Base-by-base conservation (phyloP, 805 yeast genomes). In the Saturnispora mendoncae region DNA sequence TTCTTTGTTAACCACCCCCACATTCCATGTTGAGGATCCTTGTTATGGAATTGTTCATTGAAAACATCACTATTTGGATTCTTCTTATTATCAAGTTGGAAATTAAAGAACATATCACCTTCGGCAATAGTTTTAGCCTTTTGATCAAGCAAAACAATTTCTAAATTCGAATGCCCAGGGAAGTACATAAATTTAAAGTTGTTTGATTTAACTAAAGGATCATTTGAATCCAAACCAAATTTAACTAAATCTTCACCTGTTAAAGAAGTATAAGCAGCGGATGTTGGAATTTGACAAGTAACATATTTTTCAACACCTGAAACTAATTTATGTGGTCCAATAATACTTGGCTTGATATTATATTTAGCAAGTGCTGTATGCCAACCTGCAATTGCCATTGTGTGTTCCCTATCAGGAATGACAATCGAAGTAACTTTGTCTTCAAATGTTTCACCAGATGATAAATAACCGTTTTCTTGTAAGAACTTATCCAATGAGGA, bases 371-470 rank as follows among this genome's bases (percentile, higher is more conserved):
- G 26, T 6, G 43, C 43, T 9, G 19, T 15, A 12, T 28, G 12
- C 43, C 43, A 40, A 14, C 35, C 38, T 24, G 18, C 21, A n/a
- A 40, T 19, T n/a, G 44, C 44, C 74, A 80, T 60, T 1, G 82
- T 76, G 52, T 80, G 87, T 47, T 76, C 82, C 25, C 48, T 52
- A 51, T 80, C 84, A 2, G 86, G 85, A 36, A 80, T 66, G 32
- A 81, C 65, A 28, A 77, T 61, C 46, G 75, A 71, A 2, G 69
- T 55, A 31, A 77, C 65, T 23, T 67, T 65, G 24, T 56, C 50
- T 10, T 60, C 43, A 36, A 58, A 57, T 1, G 64, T 56, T 15
- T 60, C 60, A 4, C 62, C 64, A 2, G 63, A 54, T 9, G 60
- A 50, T 17, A 61, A 46, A 18, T 49, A 55, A 19, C 58, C 58